A percentile compares a stretch with the other conserved stretches of the same genome.
Conservation (phyloP, 352 stramenopile species). For the Blastocystis sp. region DNA sequence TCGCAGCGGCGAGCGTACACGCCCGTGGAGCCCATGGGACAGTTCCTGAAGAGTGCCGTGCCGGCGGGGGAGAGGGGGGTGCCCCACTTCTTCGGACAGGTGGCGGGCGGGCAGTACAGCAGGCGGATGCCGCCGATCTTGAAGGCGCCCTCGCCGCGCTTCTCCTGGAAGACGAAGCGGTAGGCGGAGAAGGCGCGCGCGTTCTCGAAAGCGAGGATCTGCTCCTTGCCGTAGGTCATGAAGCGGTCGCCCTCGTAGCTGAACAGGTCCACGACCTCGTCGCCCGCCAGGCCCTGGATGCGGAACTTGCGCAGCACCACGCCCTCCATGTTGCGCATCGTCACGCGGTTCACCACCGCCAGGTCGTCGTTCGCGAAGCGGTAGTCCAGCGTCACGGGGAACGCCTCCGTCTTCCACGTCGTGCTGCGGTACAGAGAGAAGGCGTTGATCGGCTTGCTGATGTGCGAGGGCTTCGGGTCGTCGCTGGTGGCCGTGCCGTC, state of each 20-base stretch:
- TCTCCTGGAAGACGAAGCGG: background rate
- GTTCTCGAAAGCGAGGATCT: background rate
- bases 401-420: background rate
- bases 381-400: background rate
- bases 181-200: background rate
- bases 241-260: background rate
- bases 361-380: background rate
- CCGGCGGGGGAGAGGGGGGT: background rate
- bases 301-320: background rate
- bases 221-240: background rate
- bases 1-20: background rate
- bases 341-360: slow-evolving; percentile 6
- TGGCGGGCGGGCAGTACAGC: background rate
- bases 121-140: background rate
- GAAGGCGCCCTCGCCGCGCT: background rate
- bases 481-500: background rate
- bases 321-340: background rate
- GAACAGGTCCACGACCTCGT: background rate
- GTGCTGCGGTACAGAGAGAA: background rate
- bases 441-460: background rate
- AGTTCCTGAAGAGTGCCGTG: background rate
- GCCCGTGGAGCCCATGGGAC: slow-evolving; percentile 5
- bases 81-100: slow-evolving; percentile 9
- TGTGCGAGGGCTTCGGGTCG: background rate
- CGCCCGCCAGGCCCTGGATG: background rate